Conservation (phyloP, 164 flowering plant species). For the Berberis thunbergii region DNA sequence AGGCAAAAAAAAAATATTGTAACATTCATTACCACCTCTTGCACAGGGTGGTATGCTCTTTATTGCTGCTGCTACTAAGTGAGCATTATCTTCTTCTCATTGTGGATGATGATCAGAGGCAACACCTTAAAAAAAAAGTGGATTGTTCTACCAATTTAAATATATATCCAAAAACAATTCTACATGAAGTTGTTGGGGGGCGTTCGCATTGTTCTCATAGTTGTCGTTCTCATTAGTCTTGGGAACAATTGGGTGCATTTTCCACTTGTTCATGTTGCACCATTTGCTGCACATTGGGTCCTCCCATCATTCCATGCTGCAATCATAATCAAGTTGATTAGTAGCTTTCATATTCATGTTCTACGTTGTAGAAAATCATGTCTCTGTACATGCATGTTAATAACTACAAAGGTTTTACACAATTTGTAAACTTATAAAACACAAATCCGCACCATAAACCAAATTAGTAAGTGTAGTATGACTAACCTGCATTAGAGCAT, state of each 20-base stretch:
- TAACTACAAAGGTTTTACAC: not conserved
- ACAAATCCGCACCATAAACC: not conserved
- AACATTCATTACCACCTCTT: no score
- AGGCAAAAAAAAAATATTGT: no score
- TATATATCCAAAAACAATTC: no score
- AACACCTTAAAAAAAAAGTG: no score
- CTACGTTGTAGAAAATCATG: not conserved
- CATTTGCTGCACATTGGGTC: not conserved
- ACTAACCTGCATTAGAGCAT: constrained; percentile 18
- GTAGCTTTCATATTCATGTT: not conserved
- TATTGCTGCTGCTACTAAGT: no score
- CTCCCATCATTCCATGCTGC: not conserved
- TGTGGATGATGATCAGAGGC: no score
- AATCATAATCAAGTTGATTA: not conserved
- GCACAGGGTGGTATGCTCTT: no score
- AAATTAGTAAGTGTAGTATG: not conserved
- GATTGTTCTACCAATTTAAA: no score
- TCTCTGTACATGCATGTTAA: not conserved
- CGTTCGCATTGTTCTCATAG: no score
- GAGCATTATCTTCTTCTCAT: no score
- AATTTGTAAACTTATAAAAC: not conserved
- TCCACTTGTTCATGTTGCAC: not conserved
- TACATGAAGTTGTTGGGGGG: no score
- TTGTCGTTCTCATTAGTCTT: not conserved
- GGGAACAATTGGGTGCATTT: not conserved